These are phyloP conservation scores for Tetrapisispora namnaoensis DNA, from an alignment of 805 yeast species.

Conservation along the genomic window DNA sequence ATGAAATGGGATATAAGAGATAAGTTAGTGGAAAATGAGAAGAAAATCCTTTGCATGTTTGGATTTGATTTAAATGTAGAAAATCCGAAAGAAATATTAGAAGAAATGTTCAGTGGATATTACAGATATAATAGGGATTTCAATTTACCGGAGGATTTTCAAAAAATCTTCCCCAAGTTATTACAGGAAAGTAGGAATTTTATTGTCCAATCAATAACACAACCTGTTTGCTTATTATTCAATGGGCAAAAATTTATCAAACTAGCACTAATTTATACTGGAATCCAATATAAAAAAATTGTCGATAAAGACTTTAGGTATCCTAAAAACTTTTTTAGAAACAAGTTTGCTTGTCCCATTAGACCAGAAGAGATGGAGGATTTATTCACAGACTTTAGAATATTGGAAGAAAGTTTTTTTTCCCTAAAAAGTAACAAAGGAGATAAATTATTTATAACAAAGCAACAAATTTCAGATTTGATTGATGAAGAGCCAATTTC, in stretches of 20 bases:
- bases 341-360: slow-evolving; percentile 20
- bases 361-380: slow-evolving; percentile 17
- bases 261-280: slow-evolving; percentile 24
- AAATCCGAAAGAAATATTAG: slow-evolving; percentile 29
- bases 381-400: slow-evolving; percentile 22
- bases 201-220: slow-evolving; percentile 30
- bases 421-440: slow-evolving; percentile 29
- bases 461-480: slow-evolving; percentile 16
- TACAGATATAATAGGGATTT: slow-evolving; percentile 25
- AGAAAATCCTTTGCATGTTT: slow-evolving; percentile 22
- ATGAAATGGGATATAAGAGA: slow-evolving; percentile 31
- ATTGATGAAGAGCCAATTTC: slow-evolving; percentile 15
- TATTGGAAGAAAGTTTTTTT: slow-evolving; percentile 28
- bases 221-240: slow-evolving; percentile 28
- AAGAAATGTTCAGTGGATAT: slow-evolving; percentile 27
- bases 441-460: slow-evolving; percentile 18
- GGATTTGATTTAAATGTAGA: slow-evolving; percentile 28
- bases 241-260: slow-evolving; percentile 27
- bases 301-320: slow-evolving; percentile 22
- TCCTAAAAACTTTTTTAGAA: slow-evolving; percentile 24
- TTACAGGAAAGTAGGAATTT: slow-evolving; percentile 27
- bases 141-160: slow-evolving; percentile 22
- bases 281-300: slow-evolving; percentile 21
- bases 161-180: slow-evolving; percentile 22
- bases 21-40: slow-evolving; percentile 26